Evolutionary conservation across 83 land plant species (phyloP), one percentile per base, ranked within the genome.

Genomic region (Thuja plicata): DNA sequence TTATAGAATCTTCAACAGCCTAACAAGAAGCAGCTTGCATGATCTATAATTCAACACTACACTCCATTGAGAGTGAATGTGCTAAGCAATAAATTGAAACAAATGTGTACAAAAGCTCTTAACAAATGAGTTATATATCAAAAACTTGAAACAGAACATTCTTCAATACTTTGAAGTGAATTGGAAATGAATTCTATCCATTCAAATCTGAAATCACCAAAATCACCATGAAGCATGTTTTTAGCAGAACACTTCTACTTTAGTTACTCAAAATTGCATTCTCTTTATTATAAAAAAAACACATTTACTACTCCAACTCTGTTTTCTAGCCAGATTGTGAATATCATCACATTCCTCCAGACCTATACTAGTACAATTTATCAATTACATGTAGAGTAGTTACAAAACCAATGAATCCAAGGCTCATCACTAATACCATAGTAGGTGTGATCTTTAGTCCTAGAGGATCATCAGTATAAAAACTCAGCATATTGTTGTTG

Each of bases 401-500:
- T 15, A 87, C 88, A 87, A 87, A 87, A 35, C 88, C 88, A 73
- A 87, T 87, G 80, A 87, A 87, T 24, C 88, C 48, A 70, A 87
- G 79, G 50, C 88, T 87, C 88, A 87, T 87, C n/a, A 87, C 88
- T 45, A 87, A 70, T 13, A 87, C 88, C 46, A 87, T 79, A 27
- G 52, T 87, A 21, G 88, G 88, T 30, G 79, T 87, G 78, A 87
- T 87, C n/a, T 87, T 87, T 8, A 87, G 79, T 24, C 88, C 79
- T 9, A 48, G 88, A 87, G 88, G 62, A 85, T 85, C 86, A 85
- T 85, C 86, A 50, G 86, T 85, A 85, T 85, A 85, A 85, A 85
- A 85, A 32, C 79, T 66, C 41, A 66, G 79, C 79, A 73, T 87
- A 24, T 87, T 87, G 78, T 35, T 87, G 52, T 52, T 48, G 27